Conservation (phyloP, 495 filamentous ascomycete species). For the Talaromyces thailandensis region DNA sequence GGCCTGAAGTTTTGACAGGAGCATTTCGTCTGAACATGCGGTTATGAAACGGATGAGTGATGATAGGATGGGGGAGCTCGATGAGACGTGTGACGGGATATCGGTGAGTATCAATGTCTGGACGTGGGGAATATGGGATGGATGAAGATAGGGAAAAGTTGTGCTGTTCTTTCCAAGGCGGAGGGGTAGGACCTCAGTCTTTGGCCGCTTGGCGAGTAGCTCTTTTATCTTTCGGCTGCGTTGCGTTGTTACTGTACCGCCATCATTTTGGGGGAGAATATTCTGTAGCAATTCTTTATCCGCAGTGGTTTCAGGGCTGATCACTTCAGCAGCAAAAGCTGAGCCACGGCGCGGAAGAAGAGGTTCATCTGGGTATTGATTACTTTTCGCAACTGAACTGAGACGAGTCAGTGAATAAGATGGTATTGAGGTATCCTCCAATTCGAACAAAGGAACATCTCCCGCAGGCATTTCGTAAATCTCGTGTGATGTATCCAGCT, state of each 20-base stretch:
- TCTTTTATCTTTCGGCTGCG: conserved; percentile 21
- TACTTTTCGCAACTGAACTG: background rate
- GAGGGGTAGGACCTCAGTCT: conserved; percentile 19
- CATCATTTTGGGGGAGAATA: background rate
- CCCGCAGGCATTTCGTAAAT: conserved; percentile 39
- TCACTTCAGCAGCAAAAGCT: conserved; percentile 36
- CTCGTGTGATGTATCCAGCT: conserved; percentile 32
- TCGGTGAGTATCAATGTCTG: conserved; percentile 49
- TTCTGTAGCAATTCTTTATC: background rate
- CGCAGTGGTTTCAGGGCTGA: conserved; percentile 4
- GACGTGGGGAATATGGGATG: conserved; percentile 48
- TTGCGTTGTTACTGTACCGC: conserved; percentile 16
- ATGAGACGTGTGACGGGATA: conserved; percentile 43
- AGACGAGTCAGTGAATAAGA: conserved; percentile 10
- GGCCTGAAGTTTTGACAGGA: conserved; percentile 46
- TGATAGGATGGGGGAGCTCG: conserved; percentile 31
- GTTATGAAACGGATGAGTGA: conserved; percentile 48
- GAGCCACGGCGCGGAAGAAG: conserved; percentile 28
- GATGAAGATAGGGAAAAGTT: conserved; percentile 39
- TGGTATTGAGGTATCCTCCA: conserved; percentile 28
- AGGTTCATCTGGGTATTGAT: conserved; percentile 19
- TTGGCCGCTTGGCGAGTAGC: conserved; percentile 27
- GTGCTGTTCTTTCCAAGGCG: conserved; percentile 18
- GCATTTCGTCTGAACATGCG: conserved; percentile 49
- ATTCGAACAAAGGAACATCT: conserved; percentile 26